Evolutionary conservation across 257 asterid genomes (phyloP), one percentile per base, ranked within the genome.

Genomic region (Solanum tarijense): DNA sequence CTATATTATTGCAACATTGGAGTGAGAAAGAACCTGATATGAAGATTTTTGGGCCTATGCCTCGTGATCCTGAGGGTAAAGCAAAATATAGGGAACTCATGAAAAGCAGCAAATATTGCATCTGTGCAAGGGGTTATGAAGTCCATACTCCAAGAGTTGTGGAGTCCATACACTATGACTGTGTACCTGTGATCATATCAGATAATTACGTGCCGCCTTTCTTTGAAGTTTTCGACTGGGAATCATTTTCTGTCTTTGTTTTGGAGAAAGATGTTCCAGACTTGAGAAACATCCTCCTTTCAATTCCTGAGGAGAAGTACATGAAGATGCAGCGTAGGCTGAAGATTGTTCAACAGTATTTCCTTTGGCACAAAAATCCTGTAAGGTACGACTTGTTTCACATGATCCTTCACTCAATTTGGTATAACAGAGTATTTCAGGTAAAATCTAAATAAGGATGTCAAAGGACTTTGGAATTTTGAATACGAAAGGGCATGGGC

Each of bases 351-450:
- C 93, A 86, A 86, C 78, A 72, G 83, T 90, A 92, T 85, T 94
- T 94, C 13, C 89, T 93, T 88, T 94, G 97, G 97, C 93, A 94
- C 89, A 91, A 90, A 89, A 69, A 41, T 38, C 95, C 97, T 29
- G 79, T 89, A 25, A 94, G 78, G 89, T 92, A 90, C 66, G 97
- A 94, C 87, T 86, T 94, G 89, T 94, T 94, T 89, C 95, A 94
- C 88, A 94, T 94, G 97, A 91, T 92, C 87, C 95, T 94, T 88
- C 97, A 94, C 83, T 93, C 97, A 36, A 91, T 94, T 86, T 93
- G 97, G 97, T 89, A 89, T 89, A 92, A 88, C 87, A 89, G 94
- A 89, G 92, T 94, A 69, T 90, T 90, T 90, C 94, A 90, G 90
- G 91, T 88, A n/a, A 85, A 60, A 65, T 55, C 89, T 41, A 9